Evolutionary conservation across 106 monocot species (phyloP).

Genomic region (Allium sativum): DNA sequence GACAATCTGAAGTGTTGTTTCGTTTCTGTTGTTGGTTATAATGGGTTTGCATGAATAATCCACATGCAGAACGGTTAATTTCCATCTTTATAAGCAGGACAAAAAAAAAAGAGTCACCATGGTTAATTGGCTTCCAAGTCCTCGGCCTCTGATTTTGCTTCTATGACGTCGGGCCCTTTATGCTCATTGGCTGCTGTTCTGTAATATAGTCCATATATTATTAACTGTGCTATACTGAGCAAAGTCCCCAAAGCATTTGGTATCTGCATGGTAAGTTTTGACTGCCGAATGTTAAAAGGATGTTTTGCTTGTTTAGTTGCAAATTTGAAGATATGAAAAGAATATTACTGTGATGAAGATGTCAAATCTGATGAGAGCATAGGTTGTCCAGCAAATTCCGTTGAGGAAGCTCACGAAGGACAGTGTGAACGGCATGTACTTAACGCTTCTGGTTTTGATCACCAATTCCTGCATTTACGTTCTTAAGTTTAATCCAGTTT

Average conservation of each 20-base stretch:
- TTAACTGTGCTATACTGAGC: slow-evolving; percentile 19
- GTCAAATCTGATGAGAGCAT: slow-evolving; percentile 41
- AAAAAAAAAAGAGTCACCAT: too few relatives aligned
- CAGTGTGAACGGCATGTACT: slow-evolving; percentile 47
- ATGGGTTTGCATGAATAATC: too few relatives aligned
- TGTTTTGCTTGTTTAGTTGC: not conserved
- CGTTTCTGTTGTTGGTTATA: too few relatives aligned
- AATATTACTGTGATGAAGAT: slow-evolving; percentile 26
- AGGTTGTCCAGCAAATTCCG: slow-evolving; percentile 40
- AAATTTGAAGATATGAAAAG: not conserved
- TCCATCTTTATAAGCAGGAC: too few relatives aligned
- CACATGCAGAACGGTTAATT: too few relatives aligned
- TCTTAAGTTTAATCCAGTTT: not conserved
- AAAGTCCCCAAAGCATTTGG: slow-evolving; percentile 37
- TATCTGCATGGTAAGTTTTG: slow-evolving; percentile 13
- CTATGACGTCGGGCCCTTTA: not conserved
- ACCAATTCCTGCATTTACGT: slow-evolving; percentile 25
- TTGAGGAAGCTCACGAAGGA: slow-evolving; percentile 43
- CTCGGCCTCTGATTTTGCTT: too few relatives aligned
- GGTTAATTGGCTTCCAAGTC: too few relatives aligned
- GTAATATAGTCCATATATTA: slow-evolving; percentile 31
- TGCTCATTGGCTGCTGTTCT: slow-evolving; percentile 2
- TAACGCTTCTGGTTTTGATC: slow-evolving; percentile 40
- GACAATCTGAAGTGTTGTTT: too few relatives aligned
- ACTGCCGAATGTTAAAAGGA: not conserved